phyloP scores from a whole-genome alignment of 352 stramenopile genomes.

The Halophytophthora batemanensis region DNA sequence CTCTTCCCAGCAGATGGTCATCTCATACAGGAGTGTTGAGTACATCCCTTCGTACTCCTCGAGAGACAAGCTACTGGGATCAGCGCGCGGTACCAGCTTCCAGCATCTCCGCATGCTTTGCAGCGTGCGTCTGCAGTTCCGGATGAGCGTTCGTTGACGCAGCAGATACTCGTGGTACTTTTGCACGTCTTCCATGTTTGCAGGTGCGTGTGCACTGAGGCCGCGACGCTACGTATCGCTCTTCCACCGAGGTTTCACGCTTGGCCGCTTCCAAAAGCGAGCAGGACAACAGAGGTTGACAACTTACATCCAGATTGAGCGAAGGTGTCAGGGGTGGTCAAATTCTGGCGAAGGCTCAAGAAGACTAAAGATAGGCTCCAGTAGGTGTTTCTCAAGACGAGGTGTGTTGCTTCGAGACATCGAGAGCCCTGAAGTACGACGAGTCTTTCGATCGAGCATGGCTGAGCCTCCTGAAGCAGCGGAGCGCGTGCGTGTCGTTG shows the following conservation, averaged over 20 bases:
- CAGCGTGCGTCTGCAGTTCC: slow-evolving; percentile 31
- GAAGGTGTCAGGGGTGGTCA: no score
- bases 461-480: slow-evolving; percentile 26
- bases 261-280: no score
- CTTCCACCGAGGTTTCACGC: no score
- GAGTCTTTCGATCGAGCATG: slow-evolving; percentile 27
- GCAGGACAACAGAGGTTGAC: no score
- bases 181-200: slow-evolving; percentile 35
- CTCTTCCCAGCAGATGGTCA: slow-evolving; percentile 64
- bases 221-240: no score
- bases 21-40: slow-evolving; percentile 51
- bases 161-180: slow-evolving; percentile 40
- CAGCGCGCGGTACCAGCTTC: slow-evolving; percentile 19
- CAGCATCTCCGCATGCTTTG: slow-evolving; percentile 46
- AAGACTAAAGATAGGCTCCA: no score
- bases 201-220: not conserved
- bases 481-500: slow-evolving; percentile 71
- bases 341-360: no score
- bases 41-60: slow-evolving; percentile 49
- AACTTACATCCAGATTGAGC: no score
- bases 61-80: slow-evolving; percentile 16
- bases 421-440: no score
- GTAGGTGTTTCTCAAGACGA: no score
- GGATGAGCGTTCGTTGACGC: slow-evolving; percentile 44
- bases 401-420: no score